Conservation (phyloP, 1,139 yeast species). For the Geotrichum aggregatum region DNA sequence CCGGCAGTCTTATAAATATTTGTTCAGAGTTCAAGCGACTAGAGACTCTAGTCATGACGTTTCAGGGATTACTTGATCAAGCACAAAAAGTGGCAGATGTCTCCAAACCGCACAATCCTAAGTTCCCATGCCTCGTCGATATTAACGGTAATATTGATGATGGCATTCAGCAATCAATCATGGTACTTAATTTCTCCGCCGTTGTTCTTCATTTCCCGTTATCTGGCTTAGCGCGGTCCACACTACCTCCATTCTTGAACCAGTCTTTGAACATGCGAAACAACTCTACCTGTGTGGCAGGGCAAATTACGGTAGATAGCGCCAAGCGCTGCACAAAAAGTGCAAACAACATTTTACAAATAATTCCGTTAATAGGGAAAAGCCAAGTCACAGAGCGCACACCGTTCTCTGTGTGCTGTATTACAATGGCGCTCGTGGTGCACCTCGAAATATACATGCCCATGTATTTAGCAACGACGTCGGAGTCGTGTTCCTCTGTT, state of each 20-base stretch:
- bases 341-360: constrained; percentile 18
- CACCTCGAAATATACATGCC: constrained; percentile 20
- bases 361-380: constrained; percentile 15
- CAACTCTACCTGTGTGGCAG: constrained; percentile 5
- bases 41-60: constrained; percentile 15
- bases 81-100: not conserved
- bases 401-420: constrained; percentile 16
- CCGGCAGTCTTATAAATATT: constrained; percentile 3
- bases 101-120: not conserved
- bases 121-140: constrained; percentile 16
- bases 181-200: constrained; percentile 20
- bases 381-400: constrained; percentile 9
- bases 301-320: constrained; percentile 3
- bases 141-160: constrained; percentile 17
- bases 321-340: constrained; percentile 17
- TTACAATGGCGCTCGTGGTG: constrained; percentile 19
- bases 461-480: no score
- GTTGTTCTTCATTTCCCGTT: constrained; percentile 20
- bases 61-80: constrained; percentile 13
- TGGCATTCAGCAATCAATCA: constrained; percentile 20
- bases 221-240: constrained; percentile 10
- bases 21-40: constrained; percentile 17
- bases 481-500: no score
- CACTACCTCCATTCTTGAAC: not conserved
- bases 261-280: no score